phyloP scores from a whole-genome alignment of 805 yeast genomes.

The Cyberlindnera suaveolens region DNA sequence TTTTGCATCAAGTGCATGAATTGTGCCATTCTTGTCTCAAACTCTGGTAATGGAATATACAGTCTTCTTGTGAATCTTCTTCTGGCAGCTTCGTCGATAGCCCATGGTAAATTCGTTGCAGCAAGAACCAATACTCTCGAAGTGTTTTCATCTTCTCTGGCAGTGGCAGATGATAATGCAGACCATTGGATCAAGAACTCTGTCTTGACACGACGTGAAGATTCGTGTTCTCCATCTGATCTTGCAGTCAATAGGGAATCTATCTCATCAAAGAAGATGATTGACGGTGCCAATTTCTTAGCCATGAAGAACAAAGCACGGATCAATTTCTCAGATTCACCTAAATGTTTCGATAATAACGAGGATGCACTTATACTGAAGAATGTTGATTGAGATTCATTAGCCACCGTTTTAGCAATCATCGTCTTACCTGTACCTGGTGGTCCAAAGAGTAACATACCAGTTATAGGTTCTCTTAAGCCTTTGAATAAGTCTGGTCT shows the following conservation, averaged over 20 bases:
- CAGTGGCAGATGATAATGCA: constrained; percentile 68
- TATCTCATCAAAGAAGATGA: constrained; percentile 93
- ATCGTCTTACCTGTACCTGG: constrained; percentile 99
- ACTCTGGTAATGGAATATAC: constrained; percentile 91
- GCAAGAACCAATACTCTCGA: constrained; percentile 80
- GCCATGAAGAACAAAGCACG: constrained; percentile 84
- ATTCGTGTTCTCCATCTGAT: constrained; percentile 74
- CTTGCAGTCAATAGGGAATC: constrained; percentile 84
- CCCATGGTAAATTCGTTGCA: constrained; percentile 96
- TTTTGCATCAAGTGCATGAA: constrained; percentile 57
- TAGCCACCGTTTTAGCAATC: constrained; percentile 95
- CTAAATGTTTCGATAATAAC: constrained; percentile 78
- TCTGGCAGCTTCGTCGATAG: constrained; percentile 94
- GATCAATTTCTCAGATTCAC: constrained; percentile 91
- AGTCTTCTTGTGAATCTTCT: constrained; percentile 87
- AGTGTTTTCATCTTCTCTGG: constrained; percentile 39
- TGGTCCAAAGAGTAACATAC: constrained; percentile 95
- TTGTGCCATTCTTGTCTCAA: constrained; percentile 71
- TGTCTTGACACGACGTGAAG: constrained; percentile 83
- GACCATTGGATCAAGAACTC: constrained; percentile 96
- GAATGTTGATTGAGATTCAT: constrained; percentile 89
- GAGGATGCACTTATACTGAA: constrained; percentile 89
- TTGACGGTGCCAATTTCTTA: constrained; percentile 80
- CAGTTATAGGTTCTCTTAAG: constrained; percentile 87
- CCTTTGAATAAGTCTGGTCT: constrained; percentile 92